Evolutionary conservation across 306 rosid species (phyloP), one percentile per base, ranked within the genome.

Genomic region (Cajanus cajan): DNA sequence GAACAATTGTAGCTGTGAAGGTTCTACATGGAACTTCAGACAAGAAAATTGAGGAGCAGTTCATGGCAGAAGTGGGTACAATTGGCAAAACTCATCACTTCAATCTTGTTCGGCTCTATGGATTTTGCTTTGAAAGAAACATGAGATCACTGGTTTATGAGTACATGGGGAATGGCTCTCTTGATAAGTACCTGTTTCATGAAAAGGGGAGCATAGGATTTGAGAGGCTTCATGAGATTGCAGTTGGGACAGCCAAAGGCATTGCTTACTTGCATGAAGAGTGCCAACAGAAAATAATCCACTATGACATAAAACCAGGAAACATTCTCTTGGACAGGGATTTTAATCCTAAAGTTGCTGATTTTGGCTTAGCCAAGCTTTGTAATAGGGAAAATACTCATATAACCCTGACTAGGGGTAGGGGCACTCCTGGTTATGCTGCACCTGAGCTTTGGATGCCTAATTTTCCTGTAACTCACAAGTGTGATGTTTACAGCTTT

Each of bases 1-100:
- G 78, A 63, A 68, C 76, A 6, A 19, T 36, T 0, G 82, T 78
- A 0, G 88, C 86, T 0, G 85, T 82, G 34, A 69, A 69, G 28
- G 59, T 69, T 44, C 43, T 69, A 4, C 41, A 19, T 4, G 31
- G 9, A 3, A n/a, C 2, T 37, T 16, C 48, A n/a, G 15, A 36
- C 15, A 37, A 64, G 8, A 33, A 11, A 62, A 33, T 62, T 3
- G 13, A 31, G 13, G 68, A 62, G 40, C 68, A 62, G 22, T 62
- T 62, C 4, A 62, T 31, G 43, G 68, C 68, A 2, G 68, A 62
- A 33, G 68, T 62, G 12, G 24, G 43, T 0, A 62, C 68, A 15
- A 33, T 62, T 33, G 68, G 68, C 4, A 62, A 33, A 15, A 0
- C n/a, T 33, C 22, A 62, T 3, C 68, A 62, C 8, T 15, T 62